Evolutionary conservation across 2,329 filamentous ascomycete genomes (phyloP), one percentile per base, ranked within the genome.

Genomic region (Colletotrichum endophyticum): DNA sequence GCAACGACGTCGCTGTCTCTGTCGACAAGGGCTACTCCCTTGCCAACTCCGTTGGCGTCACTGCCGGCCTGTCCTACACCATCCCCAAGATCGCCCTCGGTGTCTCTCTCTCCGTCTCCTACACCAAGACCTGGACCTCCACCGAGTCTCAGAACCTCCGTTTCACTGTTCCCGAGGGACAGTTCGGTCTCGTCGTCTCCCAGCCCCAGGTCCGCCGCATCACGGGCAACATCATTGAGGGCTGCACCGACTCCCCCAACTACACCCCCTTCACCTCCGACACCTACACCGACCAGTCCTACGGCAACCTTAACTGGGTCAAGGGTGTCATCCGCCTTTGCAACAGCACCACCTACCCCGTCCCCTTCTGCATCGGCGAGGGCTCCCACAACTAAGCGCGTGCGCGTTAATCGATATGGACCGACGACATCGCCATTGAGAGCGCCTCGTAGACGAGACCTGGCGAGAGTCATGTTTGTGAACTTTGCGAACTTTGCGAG

Each of bases 131-230:
- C 3, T 87, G 85, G 85, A 80, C 81, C 6, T 83, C 82, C 3
- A 66, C 79, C 1, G 80, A 85, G 72, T 78, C 81, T 1, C 80
- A 83, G 59, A 77, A 78, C 3, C 84, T 85, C 69, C 76, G 75
- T 8, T 85, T 82, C 67, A 78, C 73, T 7, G 82, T 87, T 0
- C 84, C 85, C 3, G 78, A 72, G 1, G 84, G 82, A 62, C 83
- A 86, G 78, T 85, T 83, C 75, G 85, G 85, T 27, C 81, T 84
- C 19, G 83, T 86, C 49, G 84, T 87, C 25, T 85, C 82, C 75
- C 79, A 87, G 84, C 79, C 83, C 80, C 6, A 80, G 78, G 79
- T 84, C 81, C 25, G 82, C 80, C 75, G 81, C 82, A 34, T 80
- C 39, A 81, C 78, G n/a, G 85, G 85, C 27, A 83, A 81, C 61